Conservation (phyloP, 31 red algal species). For the Asparagopsis taxiformis region DNA sequence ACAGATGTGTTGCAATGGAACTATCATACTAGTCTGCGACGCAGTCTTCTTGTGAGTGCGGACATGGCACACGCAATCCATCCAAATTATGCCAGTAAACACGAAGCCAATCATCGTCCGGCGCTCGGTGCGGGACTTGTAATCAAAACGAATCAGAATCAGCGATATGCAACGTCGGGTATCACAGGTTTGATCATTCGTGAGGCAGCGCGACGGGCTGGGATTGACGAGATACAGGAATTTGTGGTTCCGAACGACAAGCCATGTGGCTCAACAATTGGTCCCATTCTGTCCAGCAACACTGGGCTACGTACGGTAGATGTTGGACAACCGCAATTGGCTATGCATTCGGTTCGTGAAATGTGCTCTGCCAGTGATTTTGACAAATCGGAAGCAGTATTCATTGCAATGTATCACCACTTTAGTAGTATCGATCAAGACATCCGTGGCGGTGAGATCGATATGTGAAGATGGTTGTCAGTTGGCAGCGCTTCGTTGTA, state of each 20-base stretch:
- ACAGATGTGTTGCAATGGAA: constrained; percentile 12
- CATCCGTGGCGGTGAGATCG: too few relatives aligned
- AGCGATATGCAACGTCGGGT: constrained; percentile 84
- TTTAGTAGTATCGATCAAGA: too few relatives aligned
- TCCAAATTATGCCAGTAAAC: constrained; percentile 80
- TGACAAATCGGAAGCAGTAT: too few relatives aligned
- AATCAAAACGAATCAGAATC: constrained; percentile 89
- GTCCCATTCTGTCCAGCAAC: constrained; percentile 63
- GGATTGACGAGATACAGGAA: constrained; percentile 51
- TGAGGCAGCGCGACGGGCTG: constrained; percentile 41
- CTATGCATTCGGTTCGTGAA: constrained; percentile 90
- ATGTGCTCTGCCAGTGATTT: too few relatives aligned
- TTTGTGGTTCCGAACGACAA: constrained; percentile 93
- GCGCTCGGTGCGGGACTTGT: constrained; percentile 61
- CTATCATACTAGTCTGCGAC: constrained; percentile 13
- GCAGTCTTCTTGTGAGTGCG: constrained; percentile 52
- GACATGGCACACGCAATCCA: constrained; percentile 94
- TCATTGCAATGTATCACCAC: too few relatives aligned
- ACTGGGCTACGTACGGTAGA: constrained; percentile 84
- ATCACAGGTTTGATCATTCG: constrained; percentile 67
- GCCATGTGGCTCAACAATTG: constrained; percentile 89
- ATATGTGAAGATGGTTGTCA: too few relatives aligned
- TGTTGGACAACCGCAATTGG: constrained; percentile 73
- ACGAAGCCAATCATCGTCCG: constrained; percentile 77
- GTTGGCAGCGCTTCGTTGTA: too few relatives aligned